A percentile compares a stretch with the other conserved stretches of the same genome.
phyloP scores from a whole-genome alignment of 1,284 basidiomycete genomes.

The Lignosus rhinocerotis region DNA sequence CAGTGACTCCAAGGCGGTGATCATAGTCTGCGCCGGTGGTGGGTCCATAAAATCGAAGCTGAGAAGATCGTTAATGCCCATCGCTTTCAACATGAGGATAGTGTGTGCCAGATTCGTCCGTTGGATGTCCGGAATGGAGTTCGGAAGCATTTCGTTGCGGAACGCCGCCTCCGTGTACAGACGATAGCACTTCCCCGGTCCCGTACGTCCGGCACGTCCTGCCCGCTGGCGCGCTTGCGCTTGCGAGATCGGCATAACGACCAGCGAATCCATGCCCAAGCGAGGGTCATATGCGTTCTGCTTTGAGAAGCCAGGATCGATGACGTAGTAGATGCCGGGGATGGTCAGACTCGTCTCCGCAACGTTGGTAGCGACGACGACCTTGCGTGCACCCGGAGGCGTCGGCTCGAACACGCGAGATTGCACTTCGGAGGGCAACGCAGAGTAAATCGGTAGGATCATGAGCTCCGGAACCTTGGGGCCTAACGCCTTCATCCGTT shows the following conservation, averaged over 20 bases:
- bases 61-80: conserved; percentile 98
- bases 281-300: conserved; percentile 98
- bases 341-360: conserved; percentile 99
- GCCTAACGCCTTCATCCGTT: conserved; percentile 97
- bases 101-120: conserved; percentile 92
- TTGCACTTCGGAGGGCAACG: conserved; percentile 96
- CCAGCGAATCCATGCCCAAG: conserved; percentile 97
- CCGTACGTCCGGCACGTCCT: conserved; percentile 96
- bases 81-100: conserved; percentile 95
- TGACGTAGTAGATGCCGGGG: conserved; percentile 98
- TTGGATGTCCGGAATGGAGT: conserved; percentile 96
- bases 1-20: conserved; percentile 90
- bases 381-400: conserved; percentile 94
- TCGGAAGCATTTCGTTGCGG: conserved; percentile 99
- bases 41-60: conserved; percentile 99
- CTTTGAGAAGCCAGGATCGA: conserved; percentile 98
- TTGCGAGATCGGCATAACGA: conserved; percentile 99
- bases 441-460: conserved; percentile 97
- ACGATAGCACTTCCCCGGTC: conserved; percentile 98
- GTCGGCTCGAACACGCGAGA: conserved; percentile 97
- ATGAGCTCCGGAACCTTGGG: conserved; percentile 96
- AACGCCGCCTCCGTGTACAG: conserved; percentile 98
- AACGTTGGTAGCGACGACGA: conserved; percentile 98
- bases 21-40: conserved; percentile 93
- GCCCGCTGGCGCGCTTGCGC: conserved; percentile 95